These are phyloP conservation scores for Diaporthe amygdali DNA, from an alignment of 2,329 filamentous ascomycete species.

Conservation along the genomic window DNA sequence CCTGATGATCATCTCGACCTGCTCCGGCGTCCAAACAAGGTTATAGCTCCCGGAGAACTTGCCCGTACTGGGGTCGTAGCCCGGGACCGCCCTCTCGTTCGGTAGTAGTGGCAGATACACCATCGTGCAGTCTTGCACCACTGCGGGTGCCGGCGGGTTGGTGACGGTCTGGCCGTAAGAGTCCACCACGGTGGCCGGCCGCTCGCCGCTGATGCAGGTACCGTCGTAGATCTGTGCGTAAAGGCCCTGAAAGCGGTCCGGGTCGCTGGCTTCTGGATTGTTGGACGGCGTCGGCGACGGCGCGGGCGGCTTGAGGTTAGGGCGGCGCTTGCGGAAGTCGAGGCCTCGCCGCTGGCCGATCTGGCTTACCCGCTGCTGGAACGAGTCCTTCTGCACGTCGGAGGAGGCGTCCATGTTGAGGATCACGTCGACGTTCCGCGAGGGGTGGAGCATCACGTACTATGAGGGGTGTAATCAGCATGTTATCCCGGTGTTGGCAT, in stretches of 20 bases:
- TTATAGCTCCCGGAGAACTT: slow-evolving; percentile 15
- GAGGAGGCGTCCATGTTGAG: slow-evolving; percentile 21
- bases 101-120: slow-evolving; percentile 13
- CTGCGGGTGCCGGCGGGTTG: neutral
- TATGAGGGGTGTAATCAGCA: neutral
- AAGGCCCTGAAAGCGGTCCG: neutral
- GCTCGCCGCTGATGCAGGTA: neutral
- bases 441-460: slow-evolving; percentile 17
- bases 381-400: slow-evolving; percentile 9
- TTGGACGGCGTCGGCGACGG: neutral
- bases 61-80: neutral
- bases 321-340: slow-evolving; percentile 11
- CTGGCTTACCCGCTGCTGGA: slow-evolving; percentile 9
- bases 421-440: slow-evolving; percentile 1
- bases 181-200: slow-evolving; percentile 16
- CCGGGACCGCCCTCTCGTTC: slow-evolving; percentile 13
- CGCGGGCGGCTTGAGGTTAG: neutral
- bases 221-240: slow-evolving; percentile 21
- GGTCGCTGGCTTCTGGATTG: neutral
- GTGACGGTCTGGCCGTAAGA: slow-evolving; percentile 13
- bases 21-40: slow-evolving; percentile 13
- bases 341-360: slow-evolving; percentile 13
- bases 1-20: slow-evolving; percentile 18
- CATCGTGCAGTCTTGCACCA: neutral
- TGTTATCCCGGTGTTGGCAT: neutral